Evolutionary conservation across 2,329 filamentous ascomycete species (phyloP).

Genomic region (Cercospora nicotianae): DNA sequence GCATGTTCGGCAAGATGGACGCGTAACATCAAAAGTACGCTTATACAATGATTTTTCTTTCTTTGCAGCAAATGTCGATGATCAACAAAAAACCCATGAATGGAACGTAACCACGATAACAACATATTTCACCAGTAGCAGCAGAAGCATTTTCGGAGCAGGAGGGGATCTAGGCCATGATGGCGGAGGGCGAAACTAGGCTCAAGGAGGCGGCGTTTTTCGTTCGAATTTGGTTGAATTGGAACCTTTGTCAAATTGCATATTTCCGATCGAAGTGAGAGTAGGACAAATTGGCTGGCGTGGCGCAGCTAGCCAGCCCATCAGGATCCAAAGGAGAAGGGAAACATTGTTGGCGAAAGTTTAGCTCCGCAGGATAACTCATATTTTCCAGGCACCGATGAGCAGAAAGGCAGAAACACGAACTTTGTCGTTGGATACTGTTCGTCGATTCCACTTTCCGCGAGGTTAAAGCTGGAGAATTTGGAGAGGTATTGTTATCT

Average conservation of each 20-base stretch:
- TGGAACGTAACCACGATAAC: neutral
- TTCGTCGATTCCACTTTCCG: slow-evolving; percentile 16
- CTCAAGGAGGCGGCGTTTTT: neutral
- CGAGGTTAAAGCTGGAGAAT: slow-evolving; percentile 41
- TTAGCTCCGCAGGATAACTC: neutral
- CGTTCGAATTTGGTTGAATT: neutral
- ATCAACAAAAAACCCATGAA: neutral
- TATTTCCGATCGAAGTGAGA: neutral
- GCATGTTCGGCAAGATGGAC: slow-evolving; percentile 95
- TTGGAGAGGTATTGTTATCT: neutral
- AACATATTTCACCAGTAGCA: slow-evolving; percentile 4
- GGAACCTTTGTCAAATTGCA: neutral
- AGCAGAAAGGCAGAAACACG: slow-evolving; percentile 16
- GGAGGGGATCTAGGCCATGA: neutral
- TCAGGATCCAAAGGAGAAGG: neutral
- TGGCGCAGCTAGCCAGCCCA: neutral
- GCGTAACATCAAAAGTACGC: slow-evolving; percentile 5
- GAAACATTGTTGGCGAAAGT: neutral
- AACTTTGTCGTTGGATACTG: neutral
- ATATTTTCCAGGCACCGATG: slow-evolving; percentile 29
- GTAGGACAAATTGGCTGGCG: neutral
- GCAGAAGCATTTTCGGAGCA: neutral
- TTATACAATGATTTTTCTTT: neutral
- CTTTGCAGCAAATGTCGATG: neutral
- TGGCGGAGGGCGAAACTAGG: neutral